Evolutionary conservation across 345 rosid genomes (phyloP), one percentile per base, ranked within the genome.

Genomic region (Rhodamnia argentea): DNA sequence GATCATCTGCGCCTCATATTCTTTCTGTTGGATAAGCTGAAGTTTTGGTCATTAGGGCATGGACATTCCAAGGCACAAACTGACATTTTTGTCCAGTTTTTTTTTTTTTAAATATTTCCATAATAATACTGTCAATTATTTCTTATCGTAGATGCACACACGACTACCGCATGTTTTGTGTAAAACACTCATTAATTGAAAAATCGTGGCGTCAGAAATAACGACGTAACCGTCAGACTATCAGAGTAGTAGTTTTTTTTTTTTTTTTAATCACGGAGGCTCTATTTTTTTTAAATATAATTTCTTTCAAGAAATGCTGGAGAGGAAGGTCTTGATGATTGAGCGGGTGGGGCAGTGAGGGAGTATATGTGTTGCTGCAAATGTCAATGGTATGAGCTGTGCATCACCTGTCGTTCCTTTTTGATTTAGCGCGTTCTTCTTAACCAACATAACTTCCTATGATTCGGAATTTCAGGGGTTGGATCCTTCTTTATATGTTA

Each of bases 381-480:
- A 78, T 84, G 85, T 84, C 85, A 82, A 87, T 84, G 82, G 32
- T 4, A 47, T 83, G 83, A 85, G 88, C 86, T 88, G 87, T 85
- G 76, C 84, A 78, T 85, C 83, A 87, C 58, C 87, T 85, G 91
- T 55, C 87, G 59, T 85, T 40, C 78, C 14, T 27, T 64, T 2
- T 57, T 12, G 29, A 55, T 6, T 51, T 70, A 60, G 26, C 14
- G 55, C 29, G 22, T 52, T 22, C 44, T 59, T 76, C 86, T 84
- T 53, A 74, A 40, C 88, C 15, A 70, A 15, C 75, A 62, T 7
- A 29, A 62, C 75, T 62, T 62, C 75, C 75, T 29, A 2, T 16
- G 44, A 18, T 32, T 2, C 47, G 78, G 24, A 8, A 64, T 32
- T 64, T 32, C 42, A 32, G 78, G 78, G 4, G 59, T 60, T 13